Evolutionary conservation across 208 protist species (phyloP), one percentile per base, ranked within the genome.

Genomic region (Trypanosoma rangeli): DNA sequence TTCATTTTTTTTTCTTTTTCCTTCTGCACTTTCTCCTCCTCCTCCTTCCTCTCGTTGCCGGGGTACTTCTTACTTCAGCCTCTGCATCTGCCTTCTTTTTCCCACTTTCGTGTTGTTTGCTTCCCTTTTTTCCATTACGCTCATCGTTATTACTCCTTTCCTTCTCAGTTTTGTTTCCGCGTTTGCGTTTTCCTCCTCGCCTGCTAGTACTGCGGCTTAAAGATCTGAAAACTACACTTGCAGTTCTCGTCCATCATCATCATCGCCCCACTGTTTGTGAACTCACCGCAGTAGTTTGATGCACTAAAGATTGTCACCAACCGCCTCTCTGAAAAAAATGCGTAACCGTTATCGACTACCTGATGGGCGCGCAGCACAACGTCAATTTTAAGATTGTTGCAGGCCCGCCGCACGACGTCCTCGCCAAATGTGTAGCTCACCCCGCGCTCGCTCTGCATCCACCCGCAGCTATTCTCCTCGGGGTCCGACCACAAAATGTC

Each of bases 271-370:
- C 93, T 94, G 82, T 99, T 99, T 61, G 99, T 98, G 79, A 99
- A 99, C 80, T 99, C 98, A 60, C 98, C 98, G 76, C 98, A 99
- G 84, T 99, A 99, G 85, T 99, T 99, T 20, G 98, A 98, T 5
- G 99, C 99, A 10, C 93, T 98, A 86, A 99, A 99, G 12, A 99
- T 75, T 0, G 99, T 99, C 33, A 99, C 98, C 49, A 99, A 91
- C 70, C 97, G 87, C 20, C 98, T 84, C 42, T 97, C 93, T 1
- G 98, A 97, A 73, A 99, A 99, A 76, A 99, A 99, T 58, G 99
- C 94, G 83, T 99, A 99, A 5, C 98, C 98, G 65, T 98, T 91
- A 42, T 99, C 94, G 13, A 99, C 96, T 7, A 98, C 93, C 79
- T 99, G 98, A 79, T 99, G 99, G 9, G 98, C 99, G 35, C 99